These are phyloP conservation scores for Penicillium sp. DNA, from an alignment of 2,329 filamentous ascomycete species.

Conservation along the genomic window DNA sequence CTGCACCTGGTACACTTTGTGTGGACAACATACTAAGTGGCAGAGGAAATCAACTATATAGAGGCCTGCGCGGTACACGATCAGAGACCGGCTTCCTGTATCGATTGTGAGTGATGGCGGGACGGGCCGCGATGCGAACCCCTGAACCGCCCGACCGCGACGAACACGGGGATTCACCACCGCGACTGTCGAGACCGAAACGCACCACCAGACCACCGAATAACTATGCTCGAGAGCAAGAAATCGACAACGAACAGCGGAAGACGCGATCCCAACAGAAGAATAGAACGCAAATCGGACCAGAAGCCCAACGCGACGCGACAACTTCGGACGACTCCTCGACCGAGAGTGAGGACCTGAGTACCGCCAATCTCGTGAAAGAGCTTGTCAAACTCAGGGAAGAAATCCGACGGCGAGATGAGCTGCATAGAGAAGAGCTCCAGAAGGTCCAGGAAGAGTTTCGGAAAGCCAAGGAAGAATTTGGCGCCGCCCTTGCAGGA, in stretches of 20 bases:
- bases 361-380: constrained; percentile 14
- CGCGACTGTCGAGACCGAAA: constrained; percentile 2
- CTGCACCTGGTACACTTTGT: no score
- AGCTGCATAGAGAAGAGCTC: constrained; percentile 24
- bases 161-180: no score
- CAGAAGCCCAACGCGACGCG: constrained; percentile 14
- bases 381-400: constrained; percentile 24
- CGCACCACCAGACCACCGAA: constrained; percentile 19
- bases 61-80: no score
- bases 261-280: constrained; percentile 15
- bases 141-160: constrained; percentile 22
- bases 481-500: constrained; percentile 19
- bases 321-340: constrained; percentile 13
- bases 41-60: no score
- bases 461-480: constrained; percentile 21
- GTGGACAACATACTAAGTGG: no score
- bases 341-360: constrained; percentile 14
- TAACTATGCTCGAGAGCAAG: constrained; percentile 22
- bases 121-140: no score
- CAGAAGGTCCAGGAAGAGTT: constrained; percentile 16
- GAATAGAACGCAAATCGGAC: constrained; percentile 15
- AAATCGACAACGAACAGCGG: constrained; percentile 19
- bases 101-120: no score
- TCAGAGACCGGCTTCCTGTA: no score
- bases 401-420: constrained; percentile 24